A percentile compares a stretch with the other conserved stretches of the same genome.
Conservation (phyloP, 2,329 filamentous ascomycete genomes). For the Tympanopsis confertula region DNA sequence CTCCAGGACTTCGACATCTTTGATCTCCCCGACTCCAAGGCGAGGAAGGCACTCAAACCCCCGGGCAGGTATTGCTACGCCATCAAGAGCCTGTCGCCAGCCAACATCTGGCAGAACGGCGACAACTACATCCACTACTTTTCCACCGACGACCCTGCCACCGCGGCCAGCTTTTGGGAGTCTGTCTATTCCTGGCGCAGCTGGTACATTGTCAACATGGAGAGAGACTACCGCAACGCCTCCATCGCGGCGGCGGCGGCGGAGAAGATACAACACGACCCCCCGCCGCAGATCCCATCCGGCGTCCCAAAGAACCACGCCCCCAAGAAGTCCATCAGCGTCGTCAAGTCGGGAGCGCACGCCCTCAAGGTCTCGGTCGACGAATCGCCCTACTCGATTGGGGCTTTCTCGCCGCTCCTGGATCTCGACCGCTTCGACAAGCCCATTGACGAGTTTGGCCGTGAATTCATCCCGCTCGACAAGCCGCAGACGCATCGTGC, state of each 20-base stretch:
- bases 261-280: constrained; percentile 12
- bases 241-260: constrained; percentile 17
- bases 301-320: constrained; percentile 10
- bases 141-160: not conserved
- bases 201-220: constrained; percentile 75
- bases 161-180: constrained; percentile 42
- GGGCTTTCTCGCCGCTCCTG: constrained; percentile 56
- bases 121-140: not conserved
- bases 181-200: constrained; percentile 74
- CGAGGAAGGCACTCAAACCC: not conserved
- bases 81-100: not conserved
- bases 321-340: constrained; percentile 15
- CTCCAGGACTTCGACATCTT: constrained; percentile 91
- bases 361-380: constrained; percentile 28
- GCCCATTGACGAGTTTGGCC: constrained; percentile 35
- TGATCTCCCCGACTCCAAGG: constrained; percentile 5
- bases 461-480: constrained; percentile 22
- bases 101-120: not conserved
- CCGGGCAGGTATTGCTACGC: not conserved
- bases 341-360: constrained; percentile 18
- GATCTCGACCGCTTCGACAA: constrained; percentile 48
- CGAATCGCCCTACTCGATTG: constrained; percentile 48
- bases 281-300: constrained; percentile 12
- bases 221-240: constrained; percentile 27
- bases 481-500: constrained; percentile 11